Conservation (phyloP, 164 flowering plant genomes). For the Chimonanthus salicifolius region DNA sequence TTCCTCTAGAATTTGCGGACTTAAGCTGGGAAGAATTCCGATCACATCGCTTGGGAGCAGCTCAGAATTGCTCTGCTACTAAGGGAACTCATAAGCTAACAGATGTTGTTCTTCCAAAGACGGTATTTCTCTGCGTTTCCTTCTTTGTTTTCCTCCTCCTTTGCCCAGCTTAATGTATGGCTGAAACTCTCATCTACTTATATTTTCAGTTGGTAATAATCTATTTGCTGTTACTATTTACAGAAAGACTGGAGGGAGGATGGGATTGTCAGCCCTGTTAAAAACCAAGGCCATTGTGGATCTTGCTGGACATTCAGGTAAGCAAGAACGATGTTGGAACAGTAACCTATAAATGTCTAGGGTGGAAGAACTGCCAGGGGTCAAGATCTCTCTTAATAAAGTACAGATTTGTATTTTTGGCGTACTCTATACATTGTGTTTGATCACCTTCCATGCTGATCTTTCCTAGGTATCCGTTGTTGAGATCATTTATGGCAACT, state of each 20-base stretch:
- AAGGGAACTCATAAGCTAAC: conserved; percentile 83
- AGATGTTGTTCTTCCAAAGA: conserved; percentile 49
- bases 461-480: no score
- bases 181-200: background rate
- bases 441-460: no score
- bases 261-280: conserved; percentile 89
- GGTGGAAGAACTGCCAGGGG: no score
- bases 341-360: no score
- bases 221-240: background rate
- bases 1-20: conserved; percentile 76
- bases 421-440: no score
- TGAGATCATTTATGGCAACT: no score
- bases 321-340: background rate
- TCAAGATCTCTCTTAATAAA: no score
- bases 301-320: conserved; percentile 99
- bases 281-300: conserved; percentile 89
- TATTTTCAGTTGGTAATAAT: background rate
- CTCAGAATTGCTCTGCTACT: conserved; percentile 98
- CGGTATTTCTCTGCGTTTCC: conserved; percentile 28
- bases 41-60: conserved; percentile 70
- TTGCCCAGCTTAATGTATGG: background rate
- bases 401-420: no score
- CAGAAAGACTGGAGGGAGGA: conserved; percentile 93
- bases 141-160: background rate
- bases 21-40: conserved; percentile 91